A percentile compares a stretch with the other conserved stretches of the same genome.
phyloP scores from a whole-genome alignment of 2,329 filamentous ascomycete species.

The Ceratocystis lukuohia region DNA sequence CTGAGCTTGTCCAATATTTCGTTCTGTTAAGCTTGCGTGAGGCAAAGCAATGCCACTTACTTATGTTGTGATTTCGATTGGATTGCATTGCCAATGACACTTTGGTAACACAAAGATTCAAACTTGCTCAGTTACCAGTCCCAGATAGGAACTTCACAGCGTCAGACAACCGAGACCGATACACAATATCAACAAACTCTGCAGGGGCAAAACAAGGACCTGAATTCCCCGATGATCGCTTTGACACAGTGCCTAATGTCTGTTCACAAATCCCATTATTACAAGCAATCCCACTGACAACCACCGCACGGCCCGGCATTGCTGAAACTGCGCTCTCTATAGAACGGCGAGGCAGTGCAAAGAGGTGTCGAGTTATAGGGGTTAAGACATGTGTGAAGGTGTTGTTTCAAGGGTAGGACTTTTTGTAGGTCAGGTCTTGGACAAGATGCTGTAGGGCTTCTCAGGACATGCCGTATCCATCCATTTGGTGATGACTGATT shows the following conservation, averaged over 20 bases:
- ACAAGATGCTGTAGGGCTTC: neutral
- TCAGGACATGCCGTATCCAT: neutral
- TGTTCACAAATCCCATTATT: neutral
- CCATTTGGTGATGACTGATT: too few species aligned
- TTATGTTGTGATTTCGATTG: neutral
- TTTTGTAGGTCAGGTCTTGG: neutral
- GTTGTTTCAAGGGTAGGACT: conserved; percentile 3
- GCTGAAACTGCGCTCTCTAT: neutral
- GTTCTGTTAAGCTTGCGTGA: neutral
- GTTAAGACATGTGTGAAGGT: neutral
- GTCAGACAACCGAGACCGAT: neutral
- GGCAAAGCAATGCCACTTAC: too few species aligned
- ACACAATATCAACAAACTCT: neutral
- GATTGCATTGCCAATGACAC: neutral
- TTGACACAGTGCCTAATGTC: neutral
- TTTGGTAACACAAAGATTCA: conserved; percentile 5
- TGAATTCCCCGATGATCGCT: neutral
- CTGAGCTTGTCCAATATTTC: neutral
- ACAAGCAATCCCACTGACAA: neutral
- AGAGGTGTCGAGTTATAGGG: neutral
- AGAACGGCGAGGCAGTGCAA: conserved; percentile 11
- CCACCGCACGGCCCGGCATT: conserved; percentile 8
- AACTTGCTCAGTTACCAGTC: neutral
- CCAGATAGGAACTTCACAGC: neutral
- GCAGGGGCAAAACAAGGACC: neutral